Base-by-base conservation (phyloP, 2,329 filamentous ascomycete species). In the Dactylellina leptospora region DNA sequence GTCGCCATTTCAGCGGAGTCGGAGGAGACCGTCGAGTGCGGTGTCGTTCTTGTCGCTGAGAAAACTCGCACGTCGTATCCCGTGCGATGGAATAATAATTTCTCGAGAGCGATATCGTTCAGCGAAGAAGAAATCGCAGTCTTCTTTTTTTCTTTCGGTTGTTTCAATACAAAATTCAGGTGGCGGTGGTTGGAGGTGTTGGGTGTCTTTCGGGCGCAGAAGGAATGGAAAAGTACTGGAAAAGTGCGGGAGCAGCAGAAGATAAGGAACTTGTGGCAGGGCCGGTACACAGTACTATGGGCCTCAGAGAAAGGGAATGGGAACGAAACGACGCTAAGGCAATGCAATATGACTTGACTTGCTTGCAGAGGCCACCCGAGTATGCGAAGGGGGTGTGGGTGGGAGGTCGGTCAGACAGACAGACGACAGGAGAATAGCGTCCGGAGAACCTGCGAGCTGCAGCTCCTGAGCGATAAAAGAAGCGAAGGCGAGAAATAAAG, bases 251-350 rank as follows among this genome's bases (percentile, higher is more conserved):
- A 54, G 22, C 22, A 45, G 28, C 36, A 58, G 48, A 56, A 64
- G 54, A 68, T 50, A 68, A 68, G 54, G 47, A 25, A 59, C 55
- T 55, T 25, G 50, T 16, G 44, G 36, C 44, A 60, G 25, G 36
- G 58, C 54, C 13, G 60, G 60, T 64, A 56, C 60, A 18, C 50
- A 64, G 60, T 64, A 64, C 60, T n/a, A 50, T n/a, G n/a, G n/a
- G n/a, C n/a, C n/a, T n/a, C n/a, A n/a, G n/a, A n/a, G n/a, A n/a
- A n/a, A n/a, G n/a, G n/a, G n/a, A n/a, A n/a, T n/a, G n/a, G n/a
- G n/a, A n/a, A 42, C 53, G 11, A 48, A 25, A 58, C 44, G 33
- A 61, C 23, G 44, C 30, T 38, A 61, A 59, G 23, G 33, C 16
- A 59, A 40, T 51, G 44, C 56, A 58, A 45, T 44, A 45, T 33